phyloP scores from a whole-genome alignment of 345 rosid genomes.

The Dovyalis caffra region DNA sequence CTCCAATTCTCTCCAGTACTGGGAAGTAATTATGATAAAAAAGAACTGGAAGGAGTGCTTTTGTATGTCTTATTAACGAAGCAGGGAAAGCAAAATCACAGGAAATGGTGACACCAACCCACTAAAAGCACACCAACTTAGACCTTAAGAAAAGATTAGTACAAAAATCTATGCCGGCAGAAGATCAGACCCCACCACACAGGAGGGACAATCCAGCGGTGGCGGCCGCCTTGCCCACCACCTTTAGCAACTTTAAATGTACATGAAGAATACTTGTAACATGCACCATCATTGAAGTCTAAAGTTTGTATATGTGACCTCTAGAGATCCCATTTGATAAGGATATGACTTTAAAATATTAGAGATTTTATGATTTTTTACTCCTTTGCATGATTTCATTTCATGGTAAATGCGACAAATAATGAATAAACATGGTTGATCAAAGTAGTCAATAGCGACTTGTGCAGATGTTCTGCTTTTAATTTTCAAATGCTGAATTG shows the following conservation, averaged over 20 bases:
- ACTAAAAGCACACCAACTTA: constrained; percentile 6
- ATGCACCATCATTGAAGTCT: background rate
- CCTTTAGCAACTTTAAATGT: background rate
- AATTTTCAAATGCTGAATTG: background rate
- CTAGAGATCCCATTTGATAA: background rate
- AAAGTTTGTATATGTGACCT: background rate
- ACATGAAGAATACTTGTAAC: background rate
- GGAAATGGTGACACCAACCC: background rate
- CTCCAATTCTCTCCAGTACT: background rate
- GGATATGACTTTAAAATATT: background rate
- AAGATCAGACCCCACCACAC: background rate
- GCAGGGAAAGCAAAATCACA: background rate
- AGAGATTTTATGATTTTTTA: background rate
- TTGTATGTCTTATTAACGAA: background rate
- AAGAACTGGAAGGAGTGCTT: background rate
- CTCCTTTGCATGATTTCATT: background rate
- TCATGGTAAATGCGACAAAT: background rate
- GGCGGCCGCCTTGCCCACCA: constrained; percentile 2
- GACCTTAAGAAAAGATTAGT: background rate
- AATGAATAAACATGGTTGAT: background rate
- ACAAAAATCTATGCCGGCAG: background rate
- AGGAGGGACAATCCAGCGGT: constrained; percentile 1
- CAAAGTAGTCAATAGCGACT: background rate
- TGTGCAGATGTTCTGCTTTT: background rate
- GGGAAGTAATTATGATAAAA: background rate